Base-by-base conservation (phyloP, 1,284 basidiomycete species). In the Apiotrichum siamense region DNA sequence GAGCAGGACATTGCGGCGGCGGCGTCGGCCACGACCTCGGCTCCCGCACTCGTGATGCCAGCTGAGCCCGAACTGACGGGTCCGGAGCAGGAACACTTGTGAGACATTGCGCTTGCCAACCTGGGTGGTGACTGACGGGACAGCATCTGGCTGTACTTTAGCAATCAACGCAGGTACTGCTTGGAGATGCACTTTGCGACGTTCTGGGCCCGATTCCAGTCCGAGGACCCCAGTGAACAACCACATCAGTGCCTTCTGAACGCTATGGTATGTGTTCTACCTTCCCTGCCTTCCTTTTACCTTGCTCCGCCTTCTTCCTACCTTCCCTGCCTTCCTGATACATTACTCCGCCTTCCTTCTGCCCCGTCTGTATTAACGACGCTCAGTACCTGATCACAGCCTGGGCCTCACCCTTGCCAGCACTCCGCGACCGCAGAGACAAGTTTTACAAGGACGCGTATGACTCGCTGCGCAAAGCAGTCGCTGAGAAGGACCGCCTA, bases 181-280 rank as follows among this genome's bases (percentile, higher is more conserved):
- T 31, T 58, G 5, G 53, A 62, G 27, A 55, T 59, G 47, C 58
- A 59, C 48, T 49, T 59, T 31, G 41, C 55, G 5, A 55, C 55
- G 3, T 59, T 62, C 44, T 58, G 53, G 26, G 33, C 26, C 12
- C 27, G 42, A 11, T 44, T 59, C 2, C 43, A 44, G n/a, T 50
- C 49, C 7, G 21, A 42, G 2, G 54, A 62, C 31, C 49, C 54
- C n/a, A 15, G 25, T 1, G 27, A 47, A n/a, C 37, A 54, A 17
- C 60, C 60, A 21, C 60, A 62, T 33, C 49, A 52, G 1, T 59
- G 58, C 37, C 49, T 62, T 3, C 49, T 62, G 9, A 50, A 59
- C 38, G 57, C 58, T 12, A 59, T 62, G 35, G 58, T 60, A 35
- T 7, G 49, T 35, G 35, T 17, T 18, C n/a, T n/a, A 11, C 29